Conservation (phyloP, 805 yeast genomes). For the Isabelozyma rhagii region DNA sequence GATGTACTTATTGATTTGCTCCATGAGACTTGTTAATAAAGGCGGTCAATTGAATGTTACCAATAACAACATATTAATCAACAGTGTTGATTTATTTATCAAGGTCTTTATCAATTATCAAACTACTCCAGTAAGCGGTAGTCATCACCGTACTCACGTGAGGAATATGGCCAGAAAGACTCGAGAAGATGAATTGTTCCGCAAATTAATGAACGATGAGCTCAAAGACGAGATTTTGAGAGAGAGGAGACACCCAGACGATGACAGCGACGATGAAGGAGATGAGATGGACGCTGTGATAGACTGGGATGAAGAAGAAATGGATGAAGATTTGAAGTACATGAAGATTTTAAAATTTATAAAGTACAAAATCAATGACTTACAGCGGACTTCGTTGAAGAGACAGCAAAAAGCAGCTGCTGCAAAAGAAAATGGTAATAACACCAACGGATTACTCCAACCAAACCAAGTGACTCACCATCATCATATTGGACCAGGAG, state of each 20-base stretch:
- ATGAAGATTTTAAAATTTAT: constrained; percentile 39
- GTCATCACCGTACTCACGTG: constrained; percentile 5
- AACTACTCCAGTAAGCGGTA: constrained; percentile 10
- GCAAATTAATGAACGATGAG: constrained; percentile 37
- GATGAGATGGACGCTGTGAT: constrained; percentile 22
- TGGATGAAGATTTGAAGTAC: constrained; percentile 46
- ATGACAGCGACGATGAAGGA: constrained; percentile 24
- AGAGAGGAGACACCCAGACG: constrained; percentile 25
- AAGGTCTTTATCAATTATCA: constrained; percentile 38
- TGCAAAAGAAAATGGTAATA: not conserved
- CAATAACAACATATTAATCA: constrained; percentile 16
- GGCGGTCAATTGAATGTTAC: constrained; percentile 13
- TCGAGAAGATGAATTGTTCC: constrained; percentile 35
- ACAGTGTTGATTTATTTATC: constrained; percentile 31
- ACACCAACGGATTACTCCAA: not conserved
- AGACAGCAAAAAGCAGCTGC: not conserved
- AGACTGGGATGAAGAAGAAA: constrained; percentile 47
- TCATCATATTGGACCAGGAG: constrained; percentile 1
- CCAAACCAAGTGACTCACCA: constrained; percentile 4
- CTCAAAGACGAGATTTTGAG: constrained; percentile 34
- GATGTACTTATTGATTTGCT: constrained; percentile 40
- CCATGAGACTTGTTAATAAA: constrained; percentile 30
- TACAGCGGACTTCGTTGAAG: constrained; percentile 2
- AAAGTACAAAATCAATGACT: constrained; percentile 29
- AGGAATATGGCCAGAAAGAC: constrained; percentile 10